phyloP scores from a whole-genome alignment of 192 early-diverging fungal genomes.

The Coemansia sp. region DNA sequence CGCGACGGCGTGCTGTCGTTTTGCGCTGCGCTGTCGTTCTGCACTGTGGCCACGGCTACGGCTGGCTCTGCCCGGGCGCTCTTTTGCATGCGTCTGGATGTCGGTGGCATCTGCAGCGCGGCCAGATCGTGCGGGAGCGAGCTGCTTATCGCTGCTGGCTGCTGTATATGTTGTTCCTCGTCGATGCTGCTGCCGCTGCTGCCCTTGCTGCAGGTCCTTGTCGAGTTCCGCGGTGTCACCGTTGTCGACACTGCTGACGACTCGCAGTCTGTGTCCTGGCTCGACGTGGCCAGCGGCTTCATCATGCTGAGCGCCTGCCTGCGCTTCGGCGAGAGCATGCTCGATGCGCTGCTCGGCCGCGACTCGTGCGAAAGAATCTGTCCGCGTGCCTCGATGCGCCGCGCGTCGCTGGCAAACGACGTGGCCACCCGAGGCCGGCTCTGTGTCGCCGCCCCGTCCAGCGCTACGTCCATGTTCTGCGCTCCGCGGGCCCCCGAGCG shows the following conservation, averaged over 20 bases:
- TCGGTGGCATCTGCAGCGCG: not conserved
- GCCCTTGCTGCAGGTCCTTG: slow-evolving; percentile 1
- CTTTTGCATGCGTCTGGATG: not conserved
- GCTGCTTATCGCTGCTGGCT: not conserved
- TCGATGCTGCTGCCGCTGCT: slow-evolving; percentile 4
- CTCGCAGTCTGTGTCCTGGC: not conserved
- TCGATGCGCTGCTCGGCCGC: not conserved
- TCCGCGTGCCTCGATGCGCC: slow-evolving; percentile 34
- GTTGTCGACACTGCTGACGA: not conserved
- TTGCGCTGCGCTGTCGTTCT: not conserved
- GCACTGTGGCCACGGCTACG: not conserved
- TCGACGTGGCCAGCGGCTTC: slow-evolving; percentile 17
- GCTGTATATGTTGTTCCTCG: not conserved
- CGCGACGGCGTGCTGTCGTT: not conserved
- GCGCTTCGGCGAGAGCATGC: slow-evolving; percentile 1
- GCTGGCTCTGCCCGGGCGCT: not conserved
- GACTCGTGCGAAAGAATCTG: slow-evolving; percentile 7
- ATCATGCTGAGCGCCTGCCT: slow-evolving; percentile 26
- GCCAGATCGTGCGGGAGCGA: slow-evolving; percentile 1
- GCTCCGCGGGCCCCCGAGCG: slow-evolving; percentile 12
- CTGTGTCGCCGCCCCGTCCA: slow-evolving; percentile 7
- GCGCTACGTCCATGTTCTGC: not conserved
- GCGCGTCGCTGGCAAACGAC: slow-evolving; percentile 13
- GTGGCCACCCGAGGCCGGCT: slow-evolving; percentile 28
- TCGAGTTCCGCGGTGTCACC: slow-evolving; percentile 1